Evolutionary conservation across 1,284 basidiomycete species (phyloP).

Genomic region (Apiotrichum siamense): DNA sequence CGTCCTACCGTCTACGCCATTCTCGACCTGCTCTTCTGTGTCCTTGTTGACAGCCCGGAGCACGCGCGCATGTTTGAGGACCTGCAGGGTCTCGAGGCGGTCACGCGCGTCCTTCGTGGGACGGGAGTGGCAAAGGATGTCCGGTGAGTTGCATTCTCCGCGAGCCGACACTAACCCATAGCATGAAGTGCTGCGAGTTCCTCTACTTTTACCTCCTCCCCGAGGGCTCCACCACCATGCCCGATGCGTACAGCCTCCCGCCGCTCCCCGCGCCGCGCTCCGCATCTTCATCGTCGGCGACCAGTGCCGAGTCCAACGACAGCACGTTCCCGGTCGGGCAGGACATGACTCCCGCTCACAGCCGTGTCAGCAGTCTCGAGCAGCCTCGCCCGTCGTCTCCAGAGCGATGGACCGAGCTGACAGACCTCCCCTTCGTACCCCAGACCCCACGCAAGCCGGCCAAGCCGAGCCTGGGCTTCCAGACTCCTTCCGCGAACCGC

Average conservation of each 20-base stretch:
- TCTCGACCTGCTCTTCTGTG: slow-evolving; percentile 72
- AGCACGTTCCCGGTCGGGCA: not conserved
- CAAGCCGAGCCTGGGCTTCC: slow-evolving; percentile 36
- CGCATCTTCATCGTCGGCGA: not conserved
- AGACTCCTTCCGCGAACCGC: slow-evolving; percentile 31
- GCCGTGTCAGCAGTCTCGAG: not conserved
- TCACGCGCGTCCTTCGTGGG: slow-evolving; percentile 76
- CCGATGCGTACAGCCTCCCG: not conserved
- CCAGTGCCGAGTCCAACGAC: not conserved
- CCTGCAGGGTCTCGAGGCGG: slow-evolving; percentile 64
- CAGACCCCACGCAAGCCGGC: slow-evolving; percentile 37
- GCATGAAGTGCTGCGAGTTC: slow-evolving; percentile 90
- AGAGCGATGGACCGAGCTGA: not conserved
- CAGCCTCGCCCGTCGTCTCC: not conserved
- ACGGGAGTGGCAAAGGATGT: slow-evolving; percentile 73
- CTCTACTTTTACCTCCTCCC: slow-evolving; percentile 86
- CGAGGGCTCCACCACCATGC: slow-evolving; percentile 48
- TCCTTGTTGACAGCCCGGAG: slow-evolving; percentile 70
- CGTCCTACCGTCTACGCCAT: slow-evolving; percentile 56
- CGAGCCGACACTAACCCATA: slow-evolving; percentile 33
- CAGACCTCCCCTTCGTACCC: slow-evolving; percentile 34
- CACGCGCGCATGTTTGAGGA: slow-evolving; percentile 71
- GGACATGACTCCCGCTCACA: slow-evolving; percentile 2
- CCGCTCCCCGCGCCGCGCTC: not conserved
- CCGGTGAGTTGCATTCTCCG: slow-evolving; percentile 56